These are phyloP conservation scores for Candida silvicultrix DNA, from an alignment of 805 yeast genomes.

Conservation along the genomic window DNA sequence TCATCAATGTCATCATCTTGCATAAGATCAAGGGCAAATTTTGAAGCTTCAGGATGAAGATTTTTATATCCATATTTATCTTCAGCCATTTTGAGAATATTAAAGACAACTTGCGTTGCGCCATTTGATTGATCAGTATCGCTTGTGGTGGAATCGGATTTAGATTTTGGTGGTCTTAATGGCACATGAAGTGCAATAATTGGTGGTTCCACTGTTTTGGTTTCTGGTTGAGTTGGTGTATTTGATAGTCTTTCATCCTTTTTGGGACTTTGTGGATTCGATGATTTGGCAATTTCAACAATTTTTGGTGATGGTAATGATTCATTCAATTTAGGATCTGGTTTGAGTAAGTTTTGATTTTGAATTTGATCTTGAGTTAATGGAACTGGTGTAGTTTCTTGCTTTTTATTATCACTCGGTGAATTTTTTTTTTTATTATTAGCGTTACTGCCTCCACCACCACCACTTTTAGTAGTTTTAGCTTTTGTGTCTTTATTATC, in stretches of 20 bases:
- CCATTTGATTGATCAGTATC: conserved; percentile 40
- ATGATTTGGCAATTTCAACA: conserved; percentile 6
- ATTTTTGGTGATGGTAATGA: conserved; percentile 16
- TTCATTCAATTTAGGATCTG: conserved; percentile 9
- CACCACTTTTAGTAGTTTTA: not conserved
- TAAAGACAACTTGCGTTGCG: conserved; percentile 58
- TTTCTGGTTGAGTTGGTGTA: not conserved
- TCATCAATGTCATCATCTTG: conserved; percentile 49
- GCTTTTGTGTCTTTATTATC: no score
- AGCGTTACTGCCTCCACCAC: not conserved
- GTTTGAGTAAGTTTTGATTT: conserved; percentile 15
- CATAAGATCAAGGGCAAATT: conserved; percentile 46
- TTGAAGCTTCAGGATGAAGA: conserved; percentile 60
- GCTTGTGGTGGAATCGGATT: no score
- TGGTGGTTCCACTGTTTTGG: conserved; percentile 26
- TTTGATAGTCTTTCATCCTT: not conserved
- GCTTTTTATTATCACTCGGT: not conserved
- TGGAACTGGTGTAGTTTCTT: not conserved
- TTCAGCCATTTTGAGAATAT: conserved; percentile 69
- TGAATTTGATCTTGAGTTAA: conserved; percentile 13
- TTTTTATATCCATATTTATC: conserved; percentile 78
- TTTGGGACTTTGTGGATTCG: not conserved
- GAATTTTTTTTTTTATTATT: not conserved
- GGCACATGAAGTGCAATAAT: conserved; percentile 37
- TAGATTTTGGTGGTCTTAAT: not conserved